A percentile compares a stretch with the other conserved stretches of the same genome.
Evolutionary conservation across 352 stramenopile species (phyloP).

Genomic region (Phytophthora agathidicida): DNA sequence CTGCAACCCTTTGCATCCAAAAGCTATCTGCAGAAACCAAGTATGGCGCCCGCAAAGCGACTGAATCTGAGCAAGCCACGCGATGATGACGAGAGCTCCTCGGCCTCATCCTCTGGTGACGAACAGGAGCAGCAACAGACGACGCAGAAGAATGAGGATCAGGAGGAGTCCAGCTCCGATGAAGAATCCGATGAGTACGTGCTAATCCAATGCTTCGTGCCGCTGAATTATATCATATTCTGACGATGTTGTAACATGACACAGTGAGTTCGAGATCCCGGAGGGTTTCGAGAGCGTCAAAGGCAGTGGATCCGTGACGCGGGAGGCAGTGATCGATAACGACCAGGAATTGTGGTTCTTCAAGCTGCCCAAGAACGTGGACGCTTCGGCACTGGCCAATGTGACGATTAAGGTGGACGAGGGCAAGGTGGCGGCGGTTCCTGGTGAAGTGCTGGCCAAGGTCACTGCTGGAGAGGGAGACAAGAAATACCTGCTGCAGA

Average conservation of each 20-base stretch:
- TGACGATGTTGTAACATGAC: conserved; percentile 11
- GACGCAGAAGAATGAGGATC: conserved; percentile 20
- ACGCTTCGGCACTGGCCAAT: conserved; percentile 72
- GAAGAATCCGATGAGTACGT: conserved; percentile 67
- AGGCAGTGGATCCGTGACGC: conserved; percentile 61
- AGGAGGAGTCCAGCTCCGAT: conserved; percentile 45
- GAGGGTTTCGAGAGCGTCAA: conserved; percentile 70
- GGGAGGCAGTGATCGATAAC: conserved; percentile 63
- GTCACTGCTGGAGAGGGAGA: conserved; percentile 40
- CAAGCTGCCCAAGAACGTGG: conserved; percentile 81
- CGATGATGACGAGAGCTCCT: conserved; percentile 43
- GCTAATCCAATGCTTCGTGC: not conserved
- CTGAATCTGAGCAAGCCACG: conserved; percentile 65
- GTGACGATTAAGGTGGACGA: conserved; percentile 67
- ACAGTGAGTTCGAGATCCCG: conserved; percentile 84
- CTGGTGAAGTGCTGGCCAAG: conserved; percentile 49
- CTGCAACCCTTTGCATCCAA: conserved; percentile 7
- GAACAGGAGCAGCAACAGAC: conserved; percentile 32
- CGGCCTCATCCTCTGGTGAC: conserved; percentile 43
- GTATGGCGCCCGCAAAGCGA: conserved; percentile 63
- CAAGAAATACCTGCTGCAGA: conserved; percentile 66
- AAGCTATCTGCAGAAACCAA: conserved; percentile 3
- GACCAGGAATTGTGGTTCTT: conserved; percentile 90
- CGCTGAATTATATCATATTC: conserved; percentile 1
- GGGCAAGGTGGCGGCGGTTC: conserved; percentile 20